Base-by-base conservation (phyloP, 208 protist genomes). In the Porcisia hertigi region DNA sequence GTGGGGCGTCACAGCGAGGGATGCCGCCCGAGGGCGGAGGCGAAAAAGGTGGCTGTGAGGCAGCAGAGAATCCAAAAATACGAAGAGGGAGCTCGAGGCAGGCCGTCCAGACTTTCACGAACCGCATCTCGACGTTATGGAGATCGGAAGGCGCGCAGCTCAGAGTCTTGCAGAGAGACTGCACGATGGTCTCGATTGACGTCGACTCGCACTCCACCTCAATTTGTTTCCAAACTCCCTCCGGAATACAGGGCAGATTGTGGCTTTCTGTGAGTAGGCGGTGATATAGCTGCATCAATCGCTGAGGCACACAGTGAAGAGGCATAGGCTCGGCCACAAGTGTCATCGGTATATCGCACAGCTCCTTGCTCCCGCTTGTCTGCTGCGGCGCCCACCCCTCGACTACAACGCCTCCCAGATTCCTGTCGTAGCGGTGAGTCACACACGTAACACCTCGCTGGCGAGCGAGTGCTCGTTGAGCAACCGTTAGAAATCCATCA, bases 51-150 rank as follows among this genome's bases (percentile, higher is more conserved):
- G 36, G 36, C 36, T 23, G 6, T 12, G 14, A 18, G 23, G 16
- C 18, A 5, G 23, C 25, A 7, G 14, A 23, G 47, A 71, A 57
- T 2, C 66, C 66, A 45, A 71, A 71, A 57, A 71, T 18, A 16
- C 47, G 66, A 52, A 71, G 66, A 18, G 66, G 66, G 16, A 71
- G 66, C 47, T 57, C 66, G 66, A 71, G 66, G 47, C 66, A 36
- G 12, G 25, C 66, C n/a, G 66, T 25, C 66, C 66, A 71, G 25
- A 71, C 66, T 41, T 71, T 71, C 30, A 3, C 23, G 25, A 57
- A 41, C 47, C 66, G 43, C 30, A 20, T 30, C 43, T 71, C 66
- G 43, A 71, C 66, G 16, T 20, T 41, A 43, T 57, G 45, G 6
- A 71, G 66, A n/a, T 71, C 66, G 66, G 47, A n/a, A 57, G 47